These are phyloP conservation scores for Serendipita sp. DNA, from an alignment of 768 basidiomycete genomes.

Conservation along the genomic window DNA sequence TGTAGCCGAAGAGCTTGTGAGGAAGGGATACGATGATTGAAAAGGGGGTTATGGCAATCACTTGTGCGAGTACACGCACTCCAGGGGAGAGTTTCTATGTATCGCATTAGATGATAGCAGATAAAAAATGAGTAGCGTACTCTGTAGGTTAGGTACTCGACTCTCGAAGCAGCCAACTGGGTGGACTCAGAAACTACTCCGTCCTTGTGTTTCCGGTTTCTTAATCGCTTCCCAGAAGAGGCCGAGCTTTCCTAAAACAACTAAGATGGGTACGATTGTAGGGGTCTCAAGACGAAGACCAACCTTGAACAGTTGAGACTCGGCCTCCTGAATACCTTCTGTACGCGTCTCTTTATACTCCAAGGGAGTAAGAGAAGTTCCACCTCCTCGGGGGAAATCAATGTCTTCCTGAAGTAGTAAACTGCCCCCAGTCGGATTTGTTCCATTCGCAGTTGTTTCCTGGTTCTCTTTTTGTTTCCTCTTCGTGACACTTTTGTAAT, in stretches of 20 bases:
- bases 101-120: neutral
- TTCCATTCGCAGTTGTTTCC: neutral
- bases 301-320: slow-evolving; percentile 63
- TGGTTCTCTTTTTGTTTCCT: neutral
- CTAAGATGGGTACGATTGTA: slow-evolving; percentile 8
- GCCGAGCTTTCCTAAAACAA: slow-evolving; percentile 21
- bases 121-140: slow-evolving; percentile 23
- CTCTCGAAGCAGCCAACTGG: slow-evolving; percentile 41
- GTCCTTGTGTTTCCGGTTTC: slow-evolving; percentile 20
- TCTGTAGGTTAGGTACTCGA: slow-evolving; percentile 92
- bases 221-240: slow-evolving; percentile 22
- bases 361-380: slow-evolving; percentile 70
- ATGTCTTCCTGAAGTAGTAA: slow-evolving; percentile 39
- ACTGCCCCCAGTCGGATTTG: neutral
- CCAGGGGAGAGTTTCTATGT: slow-evolving; percentile 27
- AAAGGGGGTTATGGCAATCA: slow-evolving; percentile 74
- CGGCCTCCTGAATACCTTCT: slow-evolving; percentile 73
- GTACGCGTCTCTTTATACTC: slow-evolving; percentile 77
- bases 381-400: slow-evolving; percentile 93
- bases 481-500: neutral
- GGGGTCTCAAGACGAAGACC: slow-evolving; percentile 14
- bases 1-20: slow-evolving; percentile 82
- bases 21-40: slow-evolving; percentile 89
- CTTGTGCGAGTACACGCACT: slow-evolving; percentile 78
- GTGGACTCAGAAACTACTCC: slow-evolving; percentile 23